A percentile compares a stretch with the other conserved stretches of the same genome.
Evolutionary conservation across 495 filamentous ascomycete genomes (phyloP).

Genomic region (Ramalina intermedia): DNA sequence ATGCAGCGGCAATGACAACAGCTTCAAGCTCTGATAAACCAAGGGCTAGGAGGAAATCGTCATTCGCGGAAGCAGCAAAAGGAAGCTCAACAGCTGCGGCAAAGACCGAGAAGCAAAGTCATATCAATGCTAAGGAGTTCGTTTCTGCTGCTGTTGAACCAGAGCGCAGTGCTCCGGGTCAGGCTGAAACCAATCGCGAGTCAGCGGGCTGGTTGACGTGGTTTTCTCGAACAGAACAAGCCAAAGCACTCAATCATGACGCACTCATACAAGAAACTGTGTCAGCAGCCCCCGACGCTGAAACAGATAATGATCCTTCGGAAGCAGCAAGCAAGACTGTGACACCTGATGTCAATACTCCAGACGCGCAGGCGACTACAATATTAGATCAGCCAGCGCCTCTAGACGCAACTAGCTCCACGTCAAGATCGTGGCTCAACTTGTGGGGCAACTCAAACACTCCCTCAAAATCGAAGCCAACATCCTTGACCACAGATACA

Average conservation of each 20-base stretch:
- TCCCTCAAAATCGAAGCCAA: not conserved
- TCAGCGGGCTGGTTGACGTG: conserved; percentile 12
- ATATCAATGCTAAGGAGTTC: conserved; percentile 4
- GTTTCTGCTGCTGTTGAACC: conserved; percentile 10
- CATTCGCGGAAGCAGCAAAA: not conserved
- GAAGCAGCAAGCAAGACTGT: not conserved
- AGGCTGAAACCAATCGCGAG: conserved; percentile 10
- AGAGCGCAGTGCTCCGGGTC: conserved; percentile 10
- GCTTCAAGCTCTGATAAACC: not conserved
- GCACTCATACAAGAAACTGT: not conserved
- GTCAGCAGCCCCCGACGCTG: not conserved
- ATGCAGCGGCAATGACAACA: not conserved
- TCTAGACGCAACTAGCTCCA: conserved; percentile 2
- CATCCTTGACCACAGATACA: not conserved
- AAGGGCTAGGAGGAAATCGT: not conserved
- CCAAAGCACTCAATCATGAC: not conserved
- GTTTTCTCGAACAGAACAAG: conserved; percentile 10
- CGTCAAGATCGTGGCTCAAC: conserved; percentile 36
- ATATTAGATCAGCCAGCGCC: not conserved
- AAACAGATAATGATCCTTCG: not conserved
- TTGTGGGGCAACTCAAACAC: conserved; percentile 25
- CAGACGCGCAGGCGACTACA: not conserved
- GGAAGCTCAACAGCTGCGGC: not conserved
- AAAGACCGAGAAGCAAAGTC: not conserved
- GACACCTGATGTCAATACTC: not conserved